phyloP scores from a whole-genome alignment of 345 rosid species.

The Salix exigua region DNA sequence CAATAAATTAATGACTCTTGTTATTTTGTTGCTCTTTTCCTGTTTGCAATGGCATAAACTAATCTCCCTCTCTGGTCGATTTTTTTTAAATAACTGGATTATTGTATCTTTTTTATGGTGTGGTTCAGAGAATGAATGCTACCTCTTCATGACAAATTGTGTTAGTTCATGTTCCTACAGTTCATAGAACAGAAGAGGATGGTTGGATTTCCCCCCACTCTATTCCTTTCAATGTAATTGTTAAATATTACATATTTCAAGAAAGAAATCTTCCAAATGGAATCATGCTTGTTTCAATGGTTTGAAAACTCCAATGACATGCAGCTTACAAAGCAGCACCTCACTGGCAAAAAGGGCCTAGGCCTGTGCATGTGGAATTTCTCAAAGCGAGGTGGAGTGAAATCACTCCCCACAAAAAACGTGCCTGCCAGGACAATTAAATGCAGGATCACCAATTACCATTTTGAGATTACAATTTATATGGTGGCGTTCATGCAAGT shows the following conservation, averaged over 20 bases:
- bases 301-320: not conserved
- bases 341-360: not conserved
- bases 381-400: not conserved
- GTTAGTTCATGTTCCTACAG: not conserved
- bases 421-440: not conserved
- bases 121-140: not conserved
- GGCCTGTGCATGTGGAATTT: not conserved
- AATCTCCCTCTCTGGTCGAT: not conserved
- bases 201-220: not conserved
- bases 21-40: not conserved
- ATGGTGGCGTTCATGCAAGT: not conserved
- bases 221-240: not conserved
- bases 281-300: not conserved
- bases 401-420: not conserved
- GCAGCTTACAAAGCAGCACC: not conserved
- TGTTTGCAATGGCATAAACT: not conserved
- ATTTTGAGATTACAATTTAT: not conserved
- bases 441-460: not conserved
- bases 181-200: not conserved
- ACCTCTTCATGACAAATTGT: not conserved
- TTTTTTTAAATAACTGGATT: not conserved
- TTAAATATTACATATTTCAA: too few species aligned
- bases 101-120: not conserved
- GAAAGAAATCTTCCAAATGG: not conserved
- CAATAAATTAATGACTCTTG: not conserved